These are phyloP conservation scores for Selaginella moellendorffii DNA, from an alignment of 75 land plant genomes.

Conservation along the genomic window DNA sequence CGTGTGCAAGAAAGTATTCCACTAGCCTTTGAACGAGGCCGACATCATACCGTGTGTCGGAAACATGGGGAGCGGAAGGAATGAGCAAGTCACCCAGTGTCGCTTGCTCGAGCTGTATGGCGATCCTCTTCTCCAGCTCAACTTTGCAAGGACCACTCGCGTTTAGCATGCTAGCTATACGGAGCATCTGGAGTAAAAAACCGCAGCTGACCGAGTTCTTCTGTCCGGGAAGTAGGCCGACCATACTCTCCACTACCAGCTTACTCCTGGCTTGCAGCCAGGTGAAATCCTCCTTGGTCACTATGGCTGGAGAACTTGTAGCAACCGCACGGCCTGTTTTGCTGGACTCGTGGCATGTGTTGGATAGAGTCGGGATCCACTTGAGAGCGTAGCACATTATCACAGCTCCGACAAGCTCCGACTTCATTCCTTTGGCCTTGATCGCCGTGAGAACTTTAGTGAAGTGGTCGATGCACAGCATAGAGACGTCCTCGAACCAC, in stretches of 20 bases:
- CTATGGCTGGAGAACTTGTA: neutral
- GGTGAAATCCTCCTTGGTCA: conserved; percentile 21
- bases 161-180: conserved; percentile 41
- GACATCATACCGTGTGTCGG: conserved; percentile 47
- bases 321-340: neutral
- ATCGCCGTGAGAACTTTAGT: conserved; percentile 63
- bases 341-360: neutral
- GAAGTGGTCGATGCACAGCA: conserved; percentile 57
- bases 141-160: conserved; percentile 21
- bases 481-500: conserved; percentile 49
- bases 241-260: conserved; percentile 44
- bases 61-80: conserved; percentile 50
- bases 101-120: conserved; percentile 50
- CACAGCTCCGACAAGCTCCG: conserved; percentile 57
- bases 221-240: conserved; percentile 45
- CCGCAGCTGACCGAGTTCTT: conserved; percentile 34
- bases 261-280: conserved; percentile 31
- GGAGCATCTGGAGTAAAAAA: conserved; percentile 46
- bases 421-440: conserved; percentile 77
- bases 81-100: conserved; percentile 48
- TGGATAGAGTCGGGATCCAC: conserved; percentile 45
- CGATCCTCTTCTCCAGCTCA: conserved; percentile 47
- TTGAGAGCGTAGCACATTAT: conserved; percentile 59
- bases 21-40: conserved; percentile 42
- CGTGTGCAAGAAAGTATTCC: conserved; percentile 20